These are phyloP conservation scores for Colletotrichum sp. DNA, from an alignment of 2,329 filamentous ascomycete genomes.

Conservation along the genomic window DNA sequence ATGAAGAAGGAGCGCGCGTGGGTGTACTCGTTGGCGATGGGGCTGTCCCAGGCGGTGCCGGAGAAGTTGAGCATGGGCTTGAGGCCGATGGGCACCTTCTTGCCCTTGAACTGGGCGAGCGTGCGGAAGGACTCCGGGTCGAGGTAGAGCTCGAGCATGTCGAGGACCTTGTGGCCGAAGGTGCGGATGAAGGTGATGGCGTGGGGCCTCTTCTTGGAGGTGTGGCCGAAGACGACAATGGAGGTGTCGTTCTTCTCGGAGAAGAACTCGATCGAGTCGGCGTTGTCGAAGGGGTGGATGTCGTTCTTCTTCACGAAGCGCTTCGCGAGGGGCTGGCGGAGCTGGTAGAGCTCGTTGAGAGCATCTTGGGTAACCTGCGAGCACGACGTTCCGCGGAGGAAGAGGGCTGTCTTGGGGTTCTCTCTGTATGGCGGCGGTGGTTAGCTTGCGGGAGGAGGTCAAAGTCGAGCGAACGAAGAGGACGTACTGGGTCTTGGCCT, in stretches of 20 bases:
- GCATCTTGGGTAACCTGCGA: constrained; percentile 84
- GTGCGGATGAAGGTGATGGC: constrained; percentile 82
- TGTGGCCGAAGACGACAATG: constrained; percentile 82
- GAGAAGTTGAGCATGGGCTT: constrained; percentile 93
- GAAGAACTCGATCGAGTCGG: constrained; percentile 90
- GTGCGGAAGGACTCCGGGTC: constrained; percentile 75
- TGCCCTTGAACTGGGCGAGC: constrained; percentile 76
- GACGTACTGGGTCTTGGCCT: constrained; percentile 72
- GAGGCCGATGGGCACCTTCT: constrained; percentile 78
- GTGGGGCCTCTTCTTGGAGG: constrained; percentile 95
- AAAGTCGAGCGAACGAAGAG: background rate
- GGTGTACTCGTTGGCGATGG: constrained; percentile 79
- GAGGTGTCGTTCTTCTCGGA: constrained; percentile 94
- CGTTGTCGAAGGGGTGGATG: constrained; percentile 92
- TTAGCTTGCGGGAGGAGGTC: background rate
- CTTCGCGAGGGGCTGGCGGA: constrained; percentile 84
- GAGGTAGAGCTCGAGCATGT: constrained; percentile 92
- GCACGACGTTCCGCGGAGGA: constrained; percentile 86
- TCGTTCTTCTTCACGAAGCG: constrained; percentile 98
- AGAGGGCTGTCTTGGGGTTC: constrained; percentile 87
- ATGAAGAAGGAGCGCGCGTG: constrained; percentile 86
- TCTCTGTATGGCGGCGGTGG: constrained; percentile 48
- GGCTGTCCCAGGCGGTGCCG: constrained; percentile 85
- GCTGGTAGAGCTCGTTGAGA: constrained; percentile 80
- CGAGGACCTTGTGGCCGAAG: constrained; percentile 86